Evolutionary conservation across 2,329 filamentous ascomycete species (phyloP), one percentile per base, ranked within the genome.

Genomic region (Samsoniella hepiali): DNA sequence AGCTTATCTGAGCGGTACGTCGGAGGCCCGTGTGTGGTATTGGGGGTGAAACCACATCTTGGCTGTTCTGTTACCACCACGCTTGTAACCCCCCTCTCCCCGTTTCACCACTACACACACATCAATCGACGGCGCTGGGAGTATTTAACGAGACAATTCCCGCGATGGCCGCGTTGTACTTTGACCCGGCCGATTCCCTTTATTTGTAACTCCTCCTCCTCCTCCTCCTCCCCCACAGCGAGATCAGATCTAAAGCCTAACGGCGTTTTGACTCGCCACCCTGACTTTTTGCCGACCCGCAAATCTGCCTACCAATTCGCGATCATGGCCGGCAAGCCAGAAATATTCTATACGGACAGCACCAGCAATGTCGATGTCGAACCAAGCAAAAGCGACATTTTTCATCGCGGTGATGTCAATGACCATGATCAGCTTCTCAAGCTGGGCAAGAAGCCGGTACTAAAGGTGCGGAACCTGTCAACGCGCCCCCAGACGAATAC

Each of bases 361-460:
- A 59, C 2, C 15, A 32, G 34, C 5, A 36, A 60, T 6, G 58
- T 29, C 8, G 49, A 51, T 5, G 3, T 1, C 9, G 49, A 51
- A n/a, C 22, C 36, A 8, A 44, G 36, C 29, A 42, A 50, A 44
- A 32, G 42, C 38, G 50, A 17, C 3, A 31, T 34, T 2, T 49
- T 44, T 15, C 34, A 57, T 3, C 45, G 34, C 29, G 51, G 44
- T 22, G 49, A 36, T 15, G 58, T 55, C 15, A 50, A 62, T 11
- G 60, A 62, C 31, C 51, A 42, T 22, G 62, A 63, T 8, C 62
- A 63, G 56, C 50, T 63, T 10, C 27, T 47, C 29, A 54, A 54
- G 62, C 62, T 63, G 7, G 56, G 62, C n/a, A 63, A 63, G 49
- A 59, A 63, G 47, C 49, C 49, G 1, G 55, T 63, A 3, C 47